Percentiles rank a stretch among this genome's conserved stretches.
Evolutionary conservation across 768 basidiomycete species (phyloP).

Genomic region (Dentipellis fragilis): DNA sequence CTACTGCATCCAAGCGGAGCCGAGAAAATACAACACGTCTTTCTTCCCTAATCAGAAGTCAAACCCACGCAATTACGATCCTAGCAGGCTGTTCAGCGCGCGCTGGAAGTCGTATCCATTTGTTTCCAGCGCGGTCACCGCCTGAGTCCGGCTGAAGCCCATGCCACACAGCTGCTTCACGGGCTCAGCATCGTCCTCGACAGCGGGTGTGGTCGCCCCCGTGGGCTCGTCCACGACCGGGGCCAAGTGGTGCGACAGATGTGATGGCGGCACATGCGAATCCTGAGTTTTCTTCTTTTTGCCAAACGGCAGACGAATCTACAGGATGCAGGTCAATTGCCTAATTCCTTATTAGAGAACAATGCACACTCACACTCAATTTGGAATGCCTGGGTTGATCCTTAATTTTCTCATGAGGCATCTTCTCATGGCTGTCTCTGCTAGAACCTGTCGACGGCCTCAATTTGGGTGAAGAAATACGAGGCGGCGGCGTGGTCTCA

Average conservation of each 20-base stretch:
- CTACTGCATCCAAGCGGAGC: no score
- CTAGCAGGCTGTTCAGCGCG: slow-evolving; percentile 68
- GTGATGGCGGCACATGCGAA: slow-evolving; percentile 29
- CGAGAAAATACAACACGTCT: no score
- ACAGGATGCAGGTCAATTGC: slow-evolving; percentile 8
- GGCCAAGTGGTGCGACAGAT: slow-evolving; percentile 21
- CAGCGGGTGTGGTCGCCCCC: slow-evolving; percentile 36
- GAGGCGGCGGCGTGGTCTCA: slow-evolving; percentile 36
- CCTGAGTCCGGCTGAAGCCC: slow-evolving; percentile 83
- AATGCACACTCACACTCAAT: slow-evolving; percentile 52
- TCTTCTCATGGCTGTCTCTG: slow-evolving; percentile 27
- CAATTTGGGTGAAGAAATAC: slow-evolving; percentile 43
- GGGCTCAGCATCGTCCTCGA: slow-evolving; percentile 63
- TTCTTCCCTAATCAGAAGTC: no score
- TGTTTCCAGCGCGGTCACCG: slow-evolving; percentile 76
- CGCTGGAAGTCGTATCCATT: slow-evolving; percentile 74
- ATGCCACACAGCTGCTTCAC: slow-evolving; percentile 77
- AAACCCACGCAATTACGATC: slow-evolving; percentile 9
- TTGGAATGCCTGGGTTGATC: slow-evolving; percentile 56
- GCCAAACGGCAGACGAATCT: slow-evolving; percentile 76
- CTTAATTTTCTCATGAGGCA: slow-evolving; percentile 43
- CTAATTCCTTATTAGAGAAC: neutral
- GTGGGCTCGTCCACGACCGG: slow-evolving; percentile 33
- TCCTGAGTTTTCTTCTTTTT: slow-evolving; percentile 62
- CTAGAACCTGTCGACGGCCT: slow-evolving; percentile 47